Evolutionary conservation across 805 yeast species (phyloP).

Genomic region (Metschnikowia proteae): DNA sequence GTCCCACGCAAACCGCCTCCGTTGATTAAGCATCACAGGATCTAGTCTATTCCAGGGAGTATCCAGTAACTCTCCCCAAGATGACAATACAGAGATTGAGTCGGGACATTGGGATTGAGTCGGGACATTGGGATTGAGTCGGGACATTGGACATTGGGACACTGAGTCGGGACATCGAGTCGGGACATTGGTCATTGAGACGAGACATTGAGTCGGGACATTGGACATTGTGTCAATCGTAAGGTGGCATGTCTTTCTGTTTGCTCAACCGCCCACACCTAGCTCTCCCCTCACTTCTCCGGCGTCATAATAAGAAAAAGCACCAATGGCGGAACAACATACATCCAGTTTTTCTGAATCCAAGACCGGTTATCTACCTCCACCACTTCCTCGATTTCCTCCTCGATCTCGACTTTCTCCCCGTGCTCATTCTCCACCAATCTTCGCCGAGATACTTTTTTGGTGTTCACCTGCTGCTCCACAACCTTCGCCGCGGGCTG

Average conservation of each 20-base stretch:
- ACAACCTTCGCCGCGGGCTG: slow-evolving; percentile 15
- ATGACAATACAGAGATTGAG: no score
- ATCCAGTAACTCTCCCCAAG: no score
- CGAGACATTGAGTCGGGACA: no score
- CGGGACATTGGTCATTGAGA: no score
- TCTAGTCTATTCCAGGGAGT: no score
- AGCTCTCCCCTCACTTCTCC: slow-evolving; percentile 8
- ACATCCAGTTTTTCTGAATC: slow-evolving; percentile 62
- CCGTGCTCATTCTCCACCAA: slow-evolving; percentile 23
- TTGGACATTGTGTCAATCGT: not conserved
- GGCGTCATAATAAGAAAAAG: slow-evolving; percentile 36
- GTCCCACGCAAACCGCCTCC: no score
- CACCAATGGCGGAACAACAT: slow-evolving; percentile 46
- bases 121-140: no score
- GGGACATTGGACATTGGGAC: no score
- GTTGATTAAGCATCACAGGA: no score
- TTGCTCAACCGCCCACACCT: not conserved
- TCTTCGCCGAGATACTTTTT: slow-evolving; percentile 18
- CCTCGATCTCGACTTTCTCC: slow-evolving; percentile 20
- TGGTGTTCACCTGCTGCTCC: slow-evolving; percentile 7
- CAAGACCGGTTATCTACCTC: slow-evolving; percentile 40
- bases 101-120: no score
- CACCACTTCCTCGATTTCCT: slow-evolving; percentile 21
- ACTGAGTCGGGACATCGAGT: no score
- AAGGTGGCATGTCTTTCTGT: not conserved